phyloP scores from a whole-genome alignment of 495 filamentous ascomycete species.

The Hyphodiscus hymeniophilus region DNA sequence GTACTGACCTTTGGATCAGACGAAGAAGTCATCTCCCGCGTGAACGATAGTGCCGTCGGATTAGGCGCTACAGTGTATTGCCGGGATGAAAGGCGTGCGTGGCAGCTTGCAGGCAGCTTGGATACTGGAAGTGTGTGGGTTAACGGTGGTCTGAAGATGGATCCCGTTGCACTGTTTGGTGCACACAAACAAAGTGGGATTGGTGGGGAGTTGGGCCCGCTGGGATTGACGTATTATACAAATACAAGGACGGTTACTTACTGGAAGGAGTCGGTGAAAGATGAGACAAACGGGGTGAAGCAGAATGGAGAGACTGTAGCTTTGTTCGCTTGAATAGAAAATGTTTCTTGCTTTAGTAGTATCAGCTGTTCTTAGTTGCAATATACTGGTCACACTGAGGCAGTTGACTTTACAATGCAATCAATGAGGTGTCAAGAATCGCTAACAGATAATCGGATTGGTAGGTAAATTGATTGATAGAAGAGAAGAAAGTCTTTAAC shows the following conservation, averaged over 20 bases:
- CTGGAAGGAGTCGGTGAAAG: too few relatives aligned
- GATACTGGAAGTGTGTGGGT: conserved; percentile 34
- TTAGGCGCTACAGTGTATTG: conserved; percentile 44
- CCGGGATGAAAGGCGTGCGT: conserved; percentile 33
- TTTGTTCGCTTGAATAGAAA: too few relatives aligned
- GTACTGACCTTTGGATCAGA: conserved; percentile 38
- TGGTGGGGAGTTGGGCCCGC: conserved; percentile 12
- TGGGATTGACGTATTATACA: conserved; percentile 5
- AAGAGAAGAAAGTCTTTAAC: too few relatives aligned
- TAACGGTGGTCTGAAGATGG: conserved; percentile 17
- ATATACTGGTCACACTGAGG: too few relatives aligned
- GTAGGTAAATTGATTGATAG: too few relatives aligned
- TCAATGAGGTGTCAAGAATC: too few relatives aligned
- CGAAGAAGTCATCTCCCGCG: conserved; percentile 40
- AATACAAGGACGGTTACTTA: conserved; percentile 6
- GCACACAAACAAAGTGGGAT: conserved; percentile 17
- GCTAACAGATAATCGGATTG: too few relatives aligned
- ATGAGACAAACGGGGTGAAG: too few relatives aligned
- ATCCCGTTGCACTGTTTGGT: conserved; percentile 6
- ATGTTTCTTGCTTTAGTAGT: too few relatives aligned
- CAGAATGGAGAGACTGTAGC: too few relatives aligned
- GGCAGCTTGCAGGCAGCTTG: conserved; percentile 31
- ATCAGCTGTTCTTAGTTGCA: too few relatives aligned
- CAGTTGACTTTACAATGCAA: too few relatives aligned
- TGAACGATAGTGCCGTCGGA: conserved; percentile 38